phyloP scores from a whole-genome alignment of 2,329 filamentous ascomycete genomes.

The Cladosporium sp. region DNA sequence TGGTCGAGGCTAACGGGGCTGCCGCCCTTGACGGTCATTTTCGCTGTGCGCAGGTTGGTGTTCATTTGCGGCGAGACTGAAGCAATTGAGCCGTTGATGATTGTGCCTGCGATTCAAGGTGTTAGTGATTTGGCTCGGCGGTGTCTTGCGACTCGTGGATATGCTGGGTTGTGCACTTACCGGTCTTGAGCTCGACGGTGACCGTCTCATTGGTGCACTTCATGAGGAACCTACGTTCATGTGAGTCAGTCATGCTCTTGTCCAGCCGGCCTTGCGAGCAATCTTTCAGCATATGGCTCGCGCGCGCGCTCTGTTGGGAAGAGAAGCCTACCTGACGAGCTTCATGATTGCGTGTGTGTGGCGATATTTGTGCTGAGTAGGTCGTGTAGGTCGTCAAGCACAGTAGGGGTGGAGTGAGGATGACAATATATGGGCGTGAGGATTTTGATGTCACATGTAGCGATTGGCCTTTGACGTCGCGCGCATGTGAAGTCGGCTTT shows the following conservation, averaged over 20 bases:
- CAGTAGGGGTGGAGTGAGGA: too few species aligned
- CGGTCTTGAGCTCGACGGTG: slow-evolving; percentile 97
- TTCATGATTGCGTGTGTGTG: slow-evolving; percentile 64
- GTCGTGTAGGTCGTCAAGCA: background rate
- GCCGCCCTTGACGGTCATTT: slow-evolving; percentile 89
- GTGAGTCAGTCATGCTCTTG: slow-evolving; percentile 32
- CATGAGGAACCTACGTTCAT: slow-evolving; percentile 81
- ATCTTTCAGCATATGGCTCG: slow-evolving; percentile 45
- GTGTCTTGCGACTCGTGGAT: slow-evolving; percentile 1
- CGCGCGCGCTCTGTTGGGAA: slow-evolving; percentile 22
- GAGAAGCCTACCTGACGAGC: slow-evolving; percentile 77
- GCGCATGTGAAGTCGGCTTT: slow-evolving; percentile 1
- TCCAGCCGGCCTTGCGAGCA: slow-evolving; percentile 35
- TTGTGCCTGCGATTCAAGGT: slow-evolving; percentile 64
- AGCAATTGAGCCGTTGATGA: slow-evolving; percentile 94
- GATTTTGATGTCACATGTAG: too few species aligned
- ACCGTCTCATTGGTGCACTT: slow-evolving; percentile 99
- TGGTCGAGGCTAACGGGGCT: slow-evolving; percentile 85
- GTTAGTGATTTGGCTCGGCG: background rate
- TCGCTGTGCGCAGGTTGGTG: slow-evolving; percentile 89
- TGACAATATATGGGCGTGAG: too few species aligned
- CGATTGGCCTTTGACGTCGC: too few species aligned
- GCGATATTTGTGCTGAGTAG: background rate
- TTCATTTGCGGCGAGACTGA: slow-evolving; percentile 99
- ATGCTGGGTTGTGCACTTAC: slow-evolving; percentile 51